These are phyloP conservation scores for Chlorociboria aeruginascens DNA, from an alignment of 495 filamentous ascomycete genomes.

Conservation along the genomic window DNA sequence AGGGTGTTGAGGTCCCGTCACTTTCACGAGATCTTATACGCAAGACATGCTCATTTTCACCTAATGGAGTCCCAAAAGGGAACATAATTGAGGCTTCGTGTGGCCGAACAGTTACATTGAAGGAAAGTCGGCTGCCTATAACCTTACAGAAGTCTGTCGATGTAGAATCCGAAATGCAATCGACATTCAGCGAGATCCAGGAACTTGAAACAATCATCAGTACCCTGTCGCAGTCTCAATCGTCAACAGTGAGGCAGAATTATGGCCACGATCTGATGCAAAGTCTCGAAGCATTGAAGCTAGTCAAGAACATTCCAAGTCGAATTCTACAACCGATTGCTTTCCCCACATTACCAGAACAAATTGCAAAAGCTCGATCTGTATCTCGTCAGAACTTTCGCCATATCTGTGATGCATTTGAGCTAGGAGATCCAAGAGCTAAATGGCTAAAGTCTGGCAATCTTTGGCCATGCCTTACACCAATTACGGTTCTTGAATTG, in stretches of 20 bases:
- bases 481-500: conserved; percentile 36
- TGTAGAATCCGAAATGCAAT: too few species aligned
- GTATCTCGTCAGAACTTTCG: background rate
- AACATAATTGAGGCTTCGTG: too few species aligned
- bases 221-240: conserved; percentile 19
- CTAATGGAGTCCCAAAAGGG: too few species aligned
- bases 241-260: conserved; percentile 19
- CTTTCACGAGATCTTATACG: conserved; percentile 6
- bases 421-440: conserved; percentile 20
- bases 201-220: conserved; percentile 28
- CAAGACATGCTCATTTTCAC: too few species aligned
- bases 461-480: conserved; percentile 42
- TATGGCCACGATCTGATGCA: conserved; percentile 31
- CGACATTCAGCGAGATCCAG: background rate
- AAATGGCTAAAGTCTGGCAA: conserved; percentile 35
- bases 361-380: background rate
- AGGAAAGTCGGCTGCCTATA: background rate
- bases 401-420: conserved; percentile 19
- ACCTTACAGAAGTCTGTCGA: too few species aligned
- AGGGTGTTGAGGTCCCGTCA: conserved; percentile 14
- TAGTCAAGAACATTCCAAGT: background rate
- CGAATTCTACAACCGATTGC: background rate
- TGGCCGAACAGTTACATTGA: background rate
- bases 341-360: background rate
- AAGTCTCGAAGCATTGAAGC: conserved; percentile 22